Evolutionary conservation across 2,329 filamentous ascomycete species (phyloP).

Genomic region (Scolecobasidium constrictum): DNA sequence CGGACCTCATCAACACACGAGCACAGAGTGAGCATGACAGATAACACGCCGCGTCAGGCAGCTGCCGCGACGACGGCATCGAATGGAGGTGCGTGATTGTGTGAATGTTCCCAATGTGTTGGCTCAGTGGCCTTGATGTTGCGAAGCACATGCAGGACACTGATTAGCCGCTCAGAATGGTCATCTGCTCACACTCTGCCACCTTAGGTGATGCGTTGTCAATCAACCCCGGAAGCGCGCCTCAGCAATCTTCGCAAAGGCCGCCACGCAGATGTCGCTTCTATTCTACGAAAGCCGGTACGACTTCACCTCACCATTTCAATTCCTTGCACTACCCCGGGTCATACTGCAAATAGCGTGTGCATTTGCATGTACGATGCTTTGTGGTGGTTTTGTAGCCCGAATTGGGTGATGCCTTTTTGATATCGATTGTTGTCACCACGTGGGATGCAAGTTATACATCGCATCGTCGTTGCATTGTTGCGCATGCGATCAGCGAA

Average conservation of each 20-base stretch:
- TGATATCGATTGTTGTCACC: conserved; percentile 10
- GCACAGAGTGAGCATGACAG: too few species aligned
- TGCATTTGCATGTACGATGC: too few species aligned
- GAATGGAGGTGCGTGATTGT: neutral
- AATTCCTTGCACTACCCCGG: neutral
- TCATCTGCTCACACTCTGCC: conserved; percentile 2
- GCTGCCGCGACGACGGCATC: neutral
- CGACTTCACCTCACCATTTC: neutral
- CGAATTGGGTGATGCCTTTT: neutral
- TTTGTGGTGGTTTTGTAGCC: conserved; percentile 7
- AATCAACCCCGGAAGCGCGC: neutral
- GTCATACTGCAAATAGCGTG: too few species aligned
- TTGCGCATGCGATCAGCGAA: too few species aligned
- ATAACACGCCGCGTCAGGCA: neutral
- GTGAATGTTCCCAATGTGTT: too few species aligned
- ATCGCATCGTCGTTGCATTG: too few species aligned
- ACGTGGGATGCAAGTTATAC: too few species aligned
- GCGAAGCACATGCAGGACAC: neutral
- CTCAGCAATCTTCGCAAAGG: neutral
- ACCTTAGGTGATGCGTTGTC: conserved; percentile 1
- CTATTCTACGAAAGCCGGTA: neutral
- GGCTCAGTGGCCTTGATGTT: too few species aligned
- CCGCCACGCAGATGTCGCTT: conserved; percentile 1
- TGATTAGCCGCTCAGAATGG: conserved; percentile 1
- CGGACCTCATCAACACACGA: too few species aligned